Conservation (phyloP, 805 yeast genomes). For the Ogataea wickerhamii region DNA sequence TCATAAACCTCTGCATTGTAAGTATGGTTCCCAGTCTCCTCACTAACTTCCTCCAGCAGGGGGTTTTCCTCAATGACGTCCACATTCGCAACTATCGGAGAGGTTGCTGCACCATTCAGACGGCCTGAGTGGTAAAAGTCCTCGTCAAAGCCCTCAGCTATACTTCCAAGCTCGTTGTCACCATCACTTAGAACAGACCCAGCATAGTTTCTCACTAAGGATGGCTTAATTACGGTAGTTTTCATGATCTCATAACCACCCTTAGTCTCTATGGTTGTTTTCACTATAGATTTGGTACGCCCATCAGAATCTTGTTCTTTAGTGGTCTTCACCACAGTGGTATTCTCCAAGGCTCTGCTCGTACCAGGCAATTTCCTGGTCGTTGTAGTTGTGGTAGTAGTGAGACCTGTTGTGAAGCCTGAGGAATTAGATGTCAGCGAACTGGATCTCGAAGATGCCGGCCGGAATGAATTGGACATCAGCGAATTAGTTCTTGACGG, state of each 20-base stretch:
- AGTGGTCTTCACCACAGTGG: slow-evolving; percentile 45
- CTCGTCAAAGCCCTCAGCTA: slow-evolving; percentile 21
- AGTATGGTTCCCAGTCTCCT: slow-evolving; percentile 15
- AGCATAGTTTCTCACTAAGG: slow-evolving; percentile 14
- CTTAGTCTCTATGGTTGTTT: slow-evolving; percentile 46
- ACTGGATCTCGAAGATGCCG: slow-evolving; percentile 20
- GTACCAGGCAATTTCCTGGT: slow-evolving; percentile 21
- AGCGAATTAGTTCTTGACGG: slow-evolving; percentile 24
- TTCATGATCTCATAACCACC: slow-evolving; percentile 48
- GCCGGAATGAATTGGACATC: slow-evolving; percentile 12
- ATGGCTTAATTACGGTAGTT: slow-evolving; percentile 41
- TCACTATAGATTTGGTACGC: slow-evolving; percentile 52
- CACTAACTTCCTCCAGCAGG: slow-evolving; percentile 24
- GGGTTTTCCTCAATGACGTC: slow-evolving; percentile 2
- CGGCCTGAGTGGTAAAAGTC: slow-evolving; percentile 17
- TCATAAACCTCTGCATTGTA: slow-evolving; percentile 9
- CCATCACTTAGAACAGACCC: slow-evolving; percentile 17
- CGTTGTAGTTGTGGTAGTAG: slow-evolving; percentile 31
- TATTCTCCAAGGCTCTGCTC: slow-evolving; percentile 14
- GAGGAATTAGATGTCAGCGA: slow-evolving; percentile 25
- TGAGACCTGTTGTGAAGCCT: slow-evolving; percentile 23
- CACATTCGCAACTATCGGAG: background rate
- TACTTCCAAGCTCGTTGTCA: slow-evolving; percentile 21
- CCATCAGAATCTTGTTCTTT: slow-evolving; percentile 49
- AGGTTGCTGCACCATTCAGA: slow-evolving; percentile 4